Percentiles rank a stretch among this genome's conserved stretches.
Conservation (phyloP, 495 filamentous ascomycete genomes). For the Bacidia rubella region DNA sequence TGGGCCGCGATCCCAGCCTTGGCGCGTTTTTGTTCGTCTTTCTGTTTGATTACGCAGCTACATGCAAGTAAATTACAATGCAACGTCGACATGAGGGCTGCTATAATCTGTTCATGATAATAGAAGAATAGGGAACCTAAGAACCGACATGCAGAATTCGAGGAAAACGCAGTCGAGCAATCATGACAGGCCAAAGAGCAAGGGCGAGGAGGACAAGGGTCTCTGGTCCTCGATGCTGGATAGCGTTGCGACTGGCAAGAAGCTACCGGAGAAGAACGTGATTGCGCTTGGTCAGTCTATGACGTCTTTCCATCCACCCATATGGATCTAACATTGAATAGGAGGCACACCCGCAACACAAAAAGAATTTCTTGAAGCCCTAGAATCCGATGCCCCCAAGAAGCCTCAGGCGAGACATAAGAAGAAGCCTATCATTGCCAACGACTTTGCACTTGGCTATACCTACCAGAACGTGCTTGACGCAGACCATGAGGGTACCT, state of each 20-base stretch:
- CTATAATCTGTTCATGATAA: no score
- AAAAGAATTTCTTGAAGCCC: conserved; percentile 74
- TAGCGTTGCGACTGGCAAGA: conserved; percentile 76
- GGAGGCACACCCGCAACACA: conserved; percentile 83
- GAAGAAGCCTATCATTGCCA: conserved; percentile 70
- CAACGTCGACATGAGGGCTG: no score
- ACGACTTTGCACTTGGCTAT: conserved; percentile 86
- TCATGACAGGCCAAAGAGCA: conserved; percentile 37
- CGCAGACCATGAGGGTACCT: conserved; percentile 77
- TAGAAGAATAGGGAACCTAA: conserved; percentile 8
- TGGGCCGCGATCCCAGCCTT: no score
- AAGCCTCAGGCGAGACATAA: conserved; percentile 42
- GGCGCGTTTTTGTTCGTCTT: no score
- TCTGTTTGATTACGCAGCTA: neutral
- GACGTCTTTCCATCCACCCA: neutral
- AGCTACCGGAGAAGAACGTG: conserved; percentile 83
- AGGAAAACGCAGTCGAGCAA: neutral
- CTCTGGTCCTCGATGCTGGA: conserved; percentile 94
- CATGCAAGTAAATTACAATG: neutral
- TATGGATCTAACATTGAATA: conserved; percentile 21
- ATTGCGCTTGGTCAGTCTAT: conserved; percentile 58
- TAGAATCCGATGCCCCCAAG: conserved; percentile 48
- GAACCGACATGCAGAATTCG: conserved; percentile 1
- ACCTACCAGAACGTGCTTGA: conserved; percentile 92
- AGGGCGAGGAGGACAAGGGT: conserved; percentile 70